A percentile compares a stretch with the other conserved stretches of the same genome.
Conservation (phyloP, 306 rosid genomes). For the Bauhinia variegata region DNA sequence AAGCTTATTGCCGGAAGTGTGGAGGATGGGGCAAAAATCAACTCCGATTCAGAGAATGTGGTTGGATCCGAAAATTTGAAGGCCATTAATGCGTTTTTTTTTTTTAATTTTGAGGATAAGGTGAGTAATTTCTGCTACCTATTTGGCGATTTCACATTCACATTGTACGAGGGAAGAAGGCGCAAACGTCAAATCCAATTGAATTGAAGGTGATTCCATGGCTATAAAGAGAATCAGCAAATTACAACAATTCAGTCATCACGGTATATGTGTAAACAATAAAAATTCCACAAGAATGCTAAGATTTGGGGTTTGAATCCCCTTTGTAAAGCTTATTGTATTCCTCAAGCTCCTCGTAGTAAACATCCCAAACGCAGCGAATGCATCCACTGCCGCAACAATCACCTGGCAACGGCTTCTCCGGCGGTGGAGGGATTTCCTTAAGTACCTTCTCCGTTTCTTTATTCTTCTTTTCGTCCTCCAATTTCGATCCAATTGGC, state of each 20-base stretch:
- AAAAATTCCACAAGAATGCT: not conserved
- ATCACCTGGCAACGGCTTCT: constrained; percentile 85
- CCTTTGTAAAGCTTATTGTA: constrained; percentile 58
- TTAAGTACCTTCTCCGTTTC: not conserved
- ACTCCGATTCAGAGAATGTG: no score
- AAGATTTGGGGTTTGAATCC: constrained; percentile 32
- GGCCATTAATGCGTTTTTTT: no score
- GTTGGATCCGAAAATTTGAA: no score
- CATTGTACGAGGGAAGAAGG: no score
- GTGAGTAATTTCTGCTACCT: no score
- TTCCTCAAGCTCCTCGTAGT: constrained; percentile 87
- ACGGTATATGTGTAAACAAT: not conserved
- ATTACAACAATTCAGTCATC: not conserved
- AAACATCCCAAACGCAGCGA: constrained; percentile 89
- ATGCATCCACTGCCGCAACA: constrained; percentile 96
- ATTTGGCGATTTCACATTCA: no score
- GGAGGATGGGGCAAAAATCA: no score
- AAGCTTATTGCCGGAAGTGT: no score
- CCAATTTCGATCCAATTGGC: constrained; percentile 14
- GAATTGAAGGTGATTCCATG: no score
- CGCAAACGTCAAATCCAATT: no score
- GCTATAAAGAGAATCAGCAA: no score
- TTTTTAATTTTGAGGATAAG: no score
- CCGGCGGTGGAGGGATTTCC: constrained; percentile 67
- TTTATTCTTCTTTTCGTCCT: not conserved